Base-by-base conservation (phyloP, 2,329 filamentous ascomycete species). In the Ophiosphaerella herpotricha region DNA sequence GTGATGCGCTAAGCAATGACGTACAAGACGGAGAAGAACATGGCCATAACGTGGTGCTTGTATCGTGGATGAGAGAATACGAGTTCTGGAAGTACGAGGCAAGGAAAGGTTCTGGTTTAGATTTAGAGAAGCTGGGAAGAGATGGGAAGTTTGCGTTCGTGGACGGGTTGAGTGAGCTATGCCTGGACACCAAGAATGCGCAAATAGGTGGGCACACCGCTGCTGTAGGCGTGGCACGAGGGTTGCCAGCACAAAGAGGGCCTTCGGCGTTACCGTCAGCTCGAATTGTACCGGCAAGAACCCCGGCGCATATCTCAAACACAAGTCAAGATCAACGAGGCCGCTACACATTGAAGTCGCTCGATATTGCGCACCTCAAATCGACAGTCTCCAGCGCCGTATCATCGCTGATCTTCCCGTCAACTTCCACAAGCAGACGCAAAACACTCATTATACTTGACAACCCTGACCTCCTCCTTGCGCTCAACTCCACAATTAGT, bases 21-120 rank as follows among this genome's bases (percentile, higher is more conserved):
- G 55, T 67, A 26, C 65, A 74, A 62, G 66, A 58, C 3, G 64
- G 66, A 55, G 59, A 46, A 29, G 58, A 63, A 13, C 55, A 57
- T 37, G 61, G 55, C 5, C 58, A 59, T 8, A 71, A 70, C 14
- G 73, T 97, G 1, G 79, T 96, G 3, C 78, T 97, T 3, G 85
- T 94, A 50, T 95, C 89, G 75, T 96, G 94, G 74, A 76, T 96
- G 74, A 82, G 90, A 52, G 88, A 93, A 63, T 83, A 82, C 56
- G 77, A 82, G 1, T 95, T 96, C 68, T 97, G 91, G 91, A 85
- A 78, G 55, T 83, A 86, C 3, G 87, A 89, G 42, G 82, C 81
- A 2, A 81, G 84, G 45, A 86, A 86, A 71, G 73, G 91, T 66
- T 88, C 58, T 82, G 89, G 89, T 2, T 67, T 94, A 41, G 90